Conservation (phyloP, 805 yeast species). For the Maudiozyma turicensis region DNA sequence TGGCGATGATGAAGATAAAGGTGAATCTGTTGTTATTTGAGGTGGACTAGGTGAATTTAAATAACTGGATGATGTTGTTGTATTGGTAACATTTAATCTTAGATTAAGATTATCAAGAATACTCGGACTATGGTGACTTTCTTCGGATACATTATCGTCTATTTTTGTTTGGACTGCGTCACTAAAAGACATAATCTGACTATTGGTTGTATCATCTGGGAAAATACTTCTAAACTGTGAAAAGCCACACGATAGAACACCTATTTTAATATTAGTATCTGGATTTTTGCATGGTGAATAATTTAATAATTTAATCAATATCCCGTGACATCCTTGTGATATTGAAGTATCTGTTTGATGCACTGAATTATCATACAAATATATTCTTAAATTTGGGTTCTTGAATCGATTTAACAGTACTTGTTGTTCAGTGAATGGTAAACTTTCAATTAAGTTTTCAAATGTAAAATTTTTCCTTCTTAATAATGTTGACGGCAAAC, state of each 20-base stretch:
- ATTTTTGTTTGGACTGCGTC: not conserved
- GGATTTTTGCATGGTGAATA: slow-evolving; percentile 1
- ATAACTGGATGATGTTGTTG: slow-evolving; percentile 1
- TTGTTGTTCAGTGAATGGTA: slow-evolving; percentile 40
- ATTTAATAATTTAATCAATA: slow-evolving; percentile 19
- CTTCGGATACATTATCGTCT: not conserved
- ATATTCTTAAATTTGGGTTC: slow-evolving; percentile 12
- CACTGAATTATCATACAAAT: slow-evolving; percentile 19
- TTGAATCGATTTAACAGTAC: slow-evolving; percentile 4
- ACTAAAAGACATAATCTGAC: not conserved
- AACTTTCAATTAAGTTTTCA: slow-evolving; percentile 48
- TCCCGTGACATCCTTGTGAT: slow-evolving; percentile 22
- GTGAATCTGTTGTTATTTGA: slow-evolving; percentile 10
- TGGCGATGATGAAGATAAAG: slow-evolving; percentile 26
- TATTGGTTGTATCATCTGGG: slow-evolving; percentile 8
- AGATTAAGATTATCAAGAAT: slow-evolving; percentile 4
- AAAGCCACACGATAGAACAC: slow-evolving; percentile 18
- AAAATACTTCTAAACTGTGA: slow-evolving; percentile 11
- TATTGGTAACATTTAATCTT: slow-evolving; percentile 2
- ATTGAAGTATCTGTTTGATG: slow-evolving; percentile 18
- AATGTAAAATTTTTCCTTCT: slow-evolving; percentile 67
- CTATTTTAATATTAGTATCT: slow-evolving; percentile 4
- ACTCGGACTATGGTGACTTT: not conserved
- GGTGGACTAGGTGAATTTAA: slow-evolving; percentile 1
- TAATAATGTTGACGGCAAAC: slow-evolving; percentile 82